Base-by-base conservation (phyloP, 2,329 filamentous ascomycete species). In the Xylariaceae sp. region DNA sequence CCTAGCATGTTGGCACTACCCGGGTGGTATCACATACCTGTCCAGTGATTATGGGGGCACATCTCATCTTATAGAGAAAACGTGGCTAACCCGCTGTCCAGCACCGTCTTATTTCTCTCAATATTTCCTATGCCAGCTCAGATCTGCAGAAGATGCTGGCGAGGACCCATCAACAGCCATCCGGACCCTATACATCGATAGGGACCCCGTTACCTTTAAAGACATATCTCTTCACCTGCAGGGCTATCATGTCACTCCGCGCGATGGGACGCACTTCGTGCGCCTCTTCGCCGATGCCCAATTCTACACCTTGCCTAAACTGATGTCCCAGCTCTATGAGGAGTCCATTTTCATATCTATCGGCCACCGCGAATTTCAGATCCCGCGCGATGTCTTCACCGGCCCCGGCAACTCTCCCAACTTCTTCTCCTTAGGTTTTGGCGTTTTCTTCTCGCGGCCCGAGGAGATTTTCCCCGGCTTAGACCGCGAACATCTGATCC, bases 31-130 rank as follows among this genome's bases (percentile, higher is more conserved):
- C 26, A 47, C 29, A 10, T 48, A 20, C 21, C 26, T 47, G 18
- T 19, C 12, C 19, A 10, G 12, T 7, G 32, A 16, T 37, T 37
- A 16, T 16, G 32, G 14, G 14, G 14, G 14, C 32, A 32, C 46
- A 32, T 23, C 48, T 61, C 49, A 50, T 40, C 47, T 19, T 46
- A 2, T 29, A 19, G 19, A 57, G 49, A 37, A 37, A 49, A 20
- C 60, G 60, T 18, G 48, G 56, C 64, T 70, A 50, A 69, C 65
- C 32, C 23, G 47, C 7, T 19, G 3, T 5, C 20, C 54, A 96
- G 93, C 92, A 68, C 93, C 93, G 56, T 97, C 93, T 48, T 97
- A 97, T 74, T 97, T 98, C 76, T 96, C 93, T 19, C 89, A 91
- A 65, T 97, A 95, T 77, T 98, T 98, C 74, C 82, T 87, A 65